Percentiles rank a stretch among this genome's conserved stretches.
Conservation (phyloP, 176 grass and related monocot species). For the Eleusine coracana region DNA sequence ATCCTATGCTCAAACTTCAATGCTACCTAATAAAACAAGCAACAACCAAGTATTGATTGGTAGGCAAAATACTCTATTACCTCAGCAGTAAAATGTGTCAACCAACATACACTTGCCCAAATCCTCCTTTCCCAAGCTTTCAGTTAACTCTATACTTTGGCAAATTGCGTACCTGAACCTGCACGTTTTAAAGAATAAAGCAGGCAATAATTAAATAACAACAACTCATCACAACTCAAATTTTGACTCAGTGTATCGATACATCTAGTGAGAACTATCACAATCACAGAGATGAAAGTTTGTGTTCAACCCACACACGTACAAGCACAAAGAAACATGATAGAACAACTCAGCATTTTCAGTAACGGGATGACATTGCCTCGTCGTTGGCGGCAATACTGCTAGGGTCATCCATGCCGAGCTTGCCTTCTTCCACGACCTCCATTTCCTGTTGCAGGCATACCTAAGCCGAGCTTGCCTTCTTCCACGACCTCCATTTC, state of each 20-base stretch:
- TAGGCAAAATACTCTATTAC: conserved; percentile 43
- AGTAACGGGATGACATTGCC: conserved; percentile 64
- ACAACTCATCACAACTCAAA: conserved; percentile 30
- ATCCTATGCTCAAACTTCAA: conserved; percentile 95
- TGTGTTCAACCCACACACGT: background rate
- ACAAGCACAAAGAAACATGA: conserved; percentile 1
- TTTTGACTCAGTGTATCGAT: background rate
- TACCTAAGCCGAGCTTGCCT: too few relatives aligned
- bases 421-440: background rate
- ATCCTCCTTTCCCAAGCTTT: conserved; percentile 96
- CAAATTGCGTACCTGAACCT: conserved; percentile 89
- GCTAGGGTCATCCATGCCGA: conserved; percentile 59
- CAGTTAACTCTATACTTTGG: conserved; percentile 82
- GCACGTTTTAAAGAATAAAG: conserved; percentile 9
- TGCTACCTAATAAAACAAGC: conserved; percentile 59
- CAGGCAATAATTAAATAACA: conserved; percentile 8
- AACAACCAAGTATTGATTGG: conserved; percentile 3
- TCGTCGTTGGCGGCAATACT: conserved; percentile 63
- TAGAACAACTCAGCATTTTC: conserved; percentile 62
- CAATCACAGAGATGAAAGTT: background rate
- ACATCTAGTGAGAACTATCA: background rate
- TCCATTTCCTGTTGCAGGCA: too few relatives aligned
- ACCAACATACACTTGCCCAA: conserved; percentile 79
- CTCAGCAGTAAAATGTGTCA: conserved; percentile 68
- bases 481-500: too few relatives aligned